Conservation (phyloP, 805 yeast genomes). For the Yarrowia divulgata region DNA sequence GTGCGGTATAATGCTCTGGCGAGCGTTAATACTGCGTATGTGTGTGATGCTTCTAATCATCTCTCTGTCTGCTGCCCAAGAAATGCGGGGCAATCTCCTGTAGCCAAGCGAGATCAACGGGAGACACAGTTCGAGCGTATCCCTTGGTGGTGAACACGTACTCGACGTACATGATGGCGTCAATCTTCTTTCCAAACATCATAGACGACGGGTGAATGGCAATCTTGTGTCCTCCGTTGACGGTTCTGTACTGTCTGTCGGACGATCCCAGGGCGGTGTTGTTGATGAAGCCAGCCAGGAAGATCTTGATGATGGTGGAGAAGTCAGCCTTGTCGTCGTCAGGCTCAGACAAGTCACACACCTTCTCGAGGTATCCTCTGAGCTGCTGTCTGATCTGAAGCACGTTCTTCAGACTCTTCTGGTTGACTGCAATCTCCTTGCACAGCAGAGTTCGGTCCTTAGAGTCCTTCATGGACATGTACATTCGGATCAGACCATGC, state of each 20-base stretch:
- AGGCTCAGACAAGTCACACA: conserved; percentile 45
- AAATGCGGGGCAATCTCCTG: conserved; percentile 79
- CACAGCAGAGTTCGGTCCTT: conserved; percentile 83
- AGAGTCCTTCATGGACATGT: conserved; percentile 54
- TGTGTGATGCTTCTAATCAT: conserved; percentile 4
- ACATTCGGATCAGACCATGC: conserved; percentile 76
- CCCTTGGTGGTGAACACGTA: conserved; percentile 93
- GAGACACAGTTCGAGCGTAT: conserved; percentile 87
- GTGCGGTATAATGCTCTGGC: background rate
- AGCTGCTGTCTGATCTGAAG: conserved; percentile 77
- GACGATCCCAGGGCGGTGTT: conserved; percentile 96
- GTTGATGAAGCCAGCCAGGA: conserved; percentile 80
- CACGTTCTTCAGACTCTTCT: conserved; percentile 82
- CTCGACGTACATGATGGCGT: conserved; percentile 93
- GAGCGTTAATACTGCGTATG: background rate
- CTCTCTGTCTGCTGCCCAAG: conserved; percentile 51
- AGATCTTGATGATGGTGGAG: conserved; percentile 66
- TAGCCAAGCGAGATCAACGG: conserved; percentile 82
- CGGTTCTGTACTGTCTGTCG: conserved; percentile 88
- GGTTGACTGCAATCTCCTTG: conserved; percentile 73
- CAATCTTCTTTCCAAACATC: conserved; percentile 79
- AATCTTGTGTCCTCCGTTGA: conserved; percentile 77
- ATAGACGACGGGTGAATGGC: conserved; percentile 91
- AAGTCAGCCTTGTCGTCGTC: conserved; percentile 49
- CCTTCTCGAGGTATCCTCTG: conserved; percentile 66